Conservation (phyloP, 495 filamentous ascomycete species). For the Xylaria acuta region DNA sequence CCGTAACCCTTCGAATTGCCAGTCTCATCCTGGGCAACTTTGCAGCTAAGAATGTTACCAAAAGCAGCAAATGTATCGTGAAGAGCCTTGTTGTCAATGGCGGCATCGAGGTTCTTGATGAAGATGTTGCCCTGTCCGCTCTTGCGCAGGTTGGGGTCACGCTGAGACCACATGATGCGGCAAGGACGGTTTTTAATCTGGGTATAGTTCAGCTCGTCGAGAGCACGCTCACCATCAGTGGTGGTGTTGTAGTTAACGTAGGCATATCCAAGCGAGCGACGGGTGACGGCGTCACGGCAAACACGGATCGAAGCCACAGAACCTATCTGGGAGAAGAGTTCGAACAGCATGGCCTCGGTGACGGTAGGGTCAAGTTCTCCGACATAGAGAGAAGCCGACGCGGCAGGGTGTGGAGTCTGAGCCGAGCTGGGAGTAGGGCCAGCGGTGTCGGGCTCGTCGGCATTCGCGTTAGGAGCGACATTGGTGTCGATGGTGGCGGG, state of each 20-base stretch:
- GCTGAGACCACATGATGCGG: constrained; percentile 99
- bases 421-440: constrained; percentile 75
- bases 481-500: constrained; percentile 69
- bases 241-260: constrained; percentile 99
- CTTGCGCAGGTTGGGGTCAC: constrained; percentile 98
- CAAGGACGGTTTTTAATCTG: constrained; percentile 98
- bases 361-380: constrained; percentile 97
- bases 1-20: constrained; percentile 97
- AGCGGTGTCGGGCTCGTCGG: constrained; percentile 63
- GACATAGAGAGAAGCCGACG: constrained; percentile 97
- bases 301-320: constrained; percentile 99
- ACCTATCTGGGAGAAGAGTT: constrained; percentile 99
- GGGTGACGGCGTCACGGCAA: constrained; percentile 98
- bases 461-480: constrained; percentile 53
- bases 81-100: constrained; percentile 99
- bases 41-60: constrained; percentile 98
- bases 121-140: constrained; percentile 99
- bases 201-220: constrained; percentile 99
- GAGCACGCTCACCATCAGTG: constrained; percentile 92
- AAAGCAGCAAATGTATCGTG: constrained; percentile 99
- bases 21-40: constrained; percentile 97
- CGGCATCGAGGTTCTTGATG: constrained; percentile 99
- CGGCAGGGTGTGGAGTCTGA: constrained; percentile 73
- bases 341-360: constrained; percentile 99
- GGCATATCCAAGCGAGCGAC: constrained; percentile 97